Percentiles rank a stretch among this genome's conserved stretches.
Conservation (phyloP, 176 grass and related monocot species). For the Carex scoparia region DNA sequence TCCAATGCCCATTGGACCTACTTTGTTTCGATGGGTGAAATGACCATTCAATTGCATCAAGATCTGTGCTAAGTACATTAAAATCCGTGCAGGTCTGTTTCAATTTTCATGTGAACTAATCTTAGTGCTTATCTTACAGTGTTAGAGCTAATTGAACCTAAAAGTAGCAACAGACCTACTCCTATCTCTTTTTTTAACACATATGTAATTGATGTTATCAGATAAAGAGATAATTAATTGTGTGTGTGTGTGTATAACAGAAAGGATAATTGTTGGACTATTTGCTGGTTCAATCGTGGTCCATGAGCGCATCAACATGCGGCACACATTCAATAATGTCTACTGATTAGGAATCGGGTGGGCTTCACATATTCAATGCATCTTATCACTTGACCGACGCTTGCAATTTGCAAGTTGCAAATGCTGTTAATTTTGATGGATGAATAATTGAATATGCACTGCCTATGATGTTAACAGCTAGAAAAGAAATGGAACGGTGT, state of each 20-base stretch:
- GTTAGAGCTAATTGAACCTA: too few relatives aligned
- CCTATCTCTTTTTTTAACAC: too few relatives aligned
- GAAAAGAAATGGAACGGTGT: neutral
- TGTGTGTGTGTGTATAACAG: neutral
- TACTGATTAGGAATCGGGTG: neutral
- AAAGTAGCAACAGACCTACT: too few relatives aligned
- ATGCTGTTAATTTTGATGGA: neutral
- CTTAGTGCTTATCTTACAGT: too few relatives aligned
- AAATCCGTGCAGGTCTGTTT: too few relatives aligned
- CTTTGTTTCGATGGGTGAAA: too few relatives aligned
- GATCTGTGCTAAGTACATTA: too few relatives aligned
- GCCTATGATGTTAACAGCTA: neutral
- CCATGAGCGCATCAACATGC: neutral
- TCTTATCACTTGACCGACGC: neutral
- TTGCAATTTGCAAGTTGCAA: neutral
- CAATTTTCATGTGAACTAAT: too few relatives aligned
- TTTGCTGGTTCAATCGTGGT: neutral
- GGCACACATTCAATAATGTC: neutral
- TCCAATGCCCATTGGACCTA: too few relatives aligned
- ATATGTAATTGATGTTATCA: too few relatives aligned
- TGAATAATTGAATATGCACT: neutral
- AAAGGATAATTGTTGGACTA: neutral
- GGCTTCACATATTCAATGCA: neutral
- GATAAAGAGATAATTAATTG: too few relatives aligned
- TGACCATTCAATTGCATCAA: too few relatives aligned